Base-by-base conservation (phyloP, 495 filamentous ascomycete species). In the Extremus antarcticus region DNA sequence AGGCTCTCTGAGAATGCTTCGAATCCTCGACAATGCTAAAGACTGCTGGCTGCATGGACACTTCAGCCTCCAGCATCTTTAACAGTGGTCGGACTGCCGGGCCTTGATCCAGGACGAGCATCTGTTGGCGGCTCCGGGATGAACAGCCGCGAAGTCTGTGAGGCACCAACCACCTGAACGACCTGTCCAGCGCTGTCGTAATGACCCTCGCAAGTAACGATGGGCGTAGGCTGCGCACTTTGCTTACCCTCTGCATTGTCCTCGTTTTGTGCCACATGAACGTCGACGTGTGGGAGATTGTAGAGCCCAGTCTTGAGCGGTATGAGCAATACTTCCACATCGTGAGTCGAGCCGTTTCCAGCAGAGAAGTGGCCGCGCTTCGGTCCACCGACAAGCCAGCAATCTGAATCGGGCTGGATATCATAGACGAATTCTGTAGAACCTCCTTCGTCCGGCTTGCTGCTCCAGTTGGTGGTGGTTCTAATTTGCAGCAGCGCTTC, bases 311-410 rank as follows among this genome's bases (percentile, higher is more conserved):
- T 74, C 53, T 83, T 78, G 54, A 94, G 73, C 24, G 92, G 91
- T 1, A 95, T 74, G 1, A 96, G 68, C 53, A 94, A 71, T 21
- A 96, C 66, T 0, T 80, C 77, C 57, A 83, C 76, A 0, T 53
- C 69, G 54, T 69, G 56, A 35, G 68, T 62, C 58, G 83, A 71
- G 57, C 70, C 73, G 62, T 78, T 73, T 54, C 64, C 64, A 8
- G 77, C 82, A 1, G 78, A 76, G 67, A 94, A 95, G 58, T 88
- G 86, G 0, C 80, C 84, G 55, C 85, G 84, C 21, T 86, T 76
- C 35, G 83, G 77, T 0, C 94, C 92, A 25, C 88, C 90, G 3
- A 97, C 70, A 0, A 94, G 76, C 91, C 90, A 98, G 0, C 74
- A 73, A 13, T 94, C 89, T 0, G 79, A 68, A 32, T 83, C 79